A percentile compares a stretch with the other conserved stretches of the same genome.
Conservation (phyloP, 805 yeast species). For the Maudiozyma turicensis region DNA sequence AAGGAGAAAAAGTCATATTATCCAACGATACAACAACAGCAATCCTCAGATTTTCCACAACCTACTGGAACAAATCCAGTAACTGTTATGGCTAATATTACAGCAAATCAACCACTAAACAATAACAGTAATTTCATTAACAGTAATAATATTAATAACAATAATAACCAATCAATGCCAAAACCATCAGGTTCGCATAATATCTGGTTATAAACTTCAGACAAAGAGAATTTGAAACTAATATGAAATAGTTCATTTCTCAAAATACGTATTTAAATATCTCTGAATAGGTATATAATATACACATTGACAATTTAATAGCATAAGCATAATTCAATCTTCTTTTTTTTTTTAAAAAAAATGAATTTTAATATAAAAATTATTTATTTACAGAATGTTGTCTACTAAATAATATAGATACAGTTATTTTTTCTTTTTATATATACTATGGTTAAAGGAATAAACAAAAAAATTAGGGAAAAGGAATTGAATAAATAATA, state of each 20-base stretch:
- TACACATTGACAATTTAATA: too few species aligned
- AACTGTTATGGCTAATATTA: background rate
- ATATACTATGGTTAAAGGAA: background rate
- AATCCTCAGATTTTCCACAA: background rate
- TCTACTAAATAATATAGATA: background rate
- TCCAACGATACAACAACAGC: conserved; percentile 6
- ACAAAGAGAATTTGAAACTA: too few species aligned
- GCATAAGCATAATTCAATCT: too few species aligned
- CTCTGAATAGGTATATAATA: too few species aligned
- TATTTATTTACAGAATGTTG: background rate
- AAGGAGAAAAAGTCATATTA: conserved; percentile 14
- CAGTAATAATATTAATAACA: conserved; percentile 8
- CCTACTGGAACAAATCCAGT: background rate
- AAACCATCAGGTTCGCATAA: conserved; percentile 19
- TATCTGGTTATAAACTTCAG: conserved; percentile 15
- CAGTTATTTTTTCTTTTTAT: background rate
- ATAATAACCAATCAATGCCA: conserved; percentile 3
- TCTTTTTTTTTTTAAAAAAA: too few species aligned
- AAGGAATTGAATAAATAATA: background rate
- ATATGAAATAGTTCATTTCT: too few species aligned
- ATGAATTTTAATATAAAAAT: background rate
- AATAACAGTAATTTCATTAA: conserved; percentile 6
- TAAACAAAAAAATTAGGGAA: background rate
- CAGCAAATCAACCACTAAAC: background rate
- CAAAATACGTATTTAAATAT: too few species aligned